Evolutionary conservation across 2,329 filamentous ascomycete genomes (phyloP).

Genomic region (Fusarium veterinarium): DNA sequence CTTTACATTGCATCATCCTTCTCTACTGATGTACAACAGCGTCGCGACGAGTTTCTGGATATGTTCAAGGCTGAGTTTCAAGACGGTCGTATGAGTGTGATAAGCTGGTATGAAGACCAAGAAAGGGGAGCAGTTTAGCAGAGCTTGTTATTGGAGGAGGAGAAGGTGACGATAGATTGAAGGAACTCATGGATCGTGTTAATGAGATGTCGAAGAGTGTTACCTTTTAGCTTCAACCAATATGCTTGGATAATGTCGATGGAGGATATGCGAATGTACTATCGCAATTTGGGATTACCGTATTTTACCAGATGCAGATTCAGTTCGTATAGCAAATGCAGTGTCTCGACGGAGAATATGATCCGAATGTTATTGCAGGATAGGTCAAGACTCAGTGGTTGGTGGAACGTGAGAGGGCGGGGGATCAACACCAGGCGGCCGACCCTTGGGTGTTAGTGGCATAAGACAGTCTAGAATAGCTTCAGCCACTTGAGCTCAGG

Average conservation of each 20-base stretch:
- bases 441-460: constrained; percentile 24
- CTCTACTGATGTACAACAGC: constrained; percentile 39
- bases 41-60: constrained; percentile 43
- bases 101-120: constrained; percentile 50
- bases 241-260: background rate
- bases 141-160: constrained; percentile 48
- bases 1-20: constrained; percentile 47
- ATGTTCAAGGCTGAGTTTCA: constrained; percentile 42
- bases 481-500: constrained; percentile 9
- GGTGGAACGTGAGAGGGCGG: constrained; percentile 13
- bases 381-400: constrained; percentile 4
- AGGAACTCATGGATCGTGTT: constrained; percentile 40
- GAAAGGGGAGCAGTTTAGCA: constrained; percentile 42
- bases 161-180: constrained; percentile 39
- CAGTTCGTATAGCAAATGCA: background rate
- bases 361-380: background rate
- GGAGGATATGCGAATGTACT: background rate
- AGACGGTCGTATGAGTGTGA: constrained; percentile 44
- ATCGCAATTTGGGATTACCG: background rate
- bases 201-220: constrained; percentile 45
- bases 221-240: constrained; percentile 33
- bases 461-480: constrained; percentile 1
- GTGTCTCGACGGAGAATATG: background rate
- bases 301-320: background rate
- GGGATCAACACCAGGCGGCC: constrained; percentile 26